Evolutionary conservation across 2,329 filamentous ascomycete species (phyloP).

Genomic region (Drechslera avenae): DNA sequence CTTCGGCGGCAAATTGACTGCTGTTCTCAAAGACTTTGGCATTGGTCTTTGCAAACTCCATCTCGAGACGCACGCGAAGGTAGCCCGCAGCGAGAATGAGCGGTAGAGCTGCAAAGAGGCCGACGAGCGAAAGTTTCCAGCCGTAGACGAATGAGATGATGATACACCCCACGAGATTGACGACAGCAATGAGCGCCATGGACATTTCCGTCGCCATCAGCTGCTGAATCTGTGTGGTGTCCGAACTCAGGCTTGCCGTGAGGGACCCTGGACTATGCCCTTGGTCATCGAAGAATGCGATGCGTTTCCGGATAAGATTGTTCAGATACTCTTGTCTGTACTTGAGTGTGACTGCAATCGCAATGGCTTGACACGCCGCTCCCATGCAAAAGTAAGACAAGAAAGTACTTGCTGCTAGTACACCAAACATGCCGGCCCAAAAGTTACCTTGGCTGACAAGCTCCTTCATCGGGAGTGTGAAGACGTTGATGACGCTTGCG

Average conservation of each 20-base stretch:
- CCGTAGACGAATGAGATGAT: slow-evolving; percentile 72
- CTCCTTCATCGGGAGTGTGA: slow-evolving; percentile 39
- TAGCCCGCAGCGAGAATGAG: slow-evolving; percentile 57
- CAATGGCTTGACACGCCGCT: slow-evolving; percentile 37
- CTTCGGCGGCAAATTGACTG: slow-evolving; percentile 75
- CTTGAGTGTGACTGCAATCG: slow-evolving; percentile 54
- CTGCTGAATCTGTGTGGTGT: slow-evolving; percentile 66
- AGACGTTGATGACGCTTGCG: slow-evolving; percentile 45
- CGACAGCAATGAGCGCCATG: slow-evolving; percentile 64
- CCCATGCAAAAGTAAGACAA: slow-evolving; percentile 60
- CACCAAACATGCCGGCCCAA: slow-evolving; percentile 70
- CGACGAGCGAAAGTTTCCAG: slow-evolving; percentile 76
- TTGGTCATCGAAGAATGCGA: slow-evolving; percentile 65
- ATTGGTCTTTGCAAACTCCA: slow-evolving; percentile 72
- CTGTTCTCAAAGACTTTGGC: slow-evolving; percentile 71
- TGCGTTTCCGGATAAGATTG: slow-evolving; percentile 64
- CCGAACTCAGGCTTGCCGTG: slow-evolving; percentile 60
- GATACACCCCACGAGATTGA: slow-evolving; percentile 68
- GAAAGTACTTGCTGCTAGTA: slow-evolving; percentile 61
- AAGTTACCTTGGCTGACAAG: slow-evolving; percentile 55
- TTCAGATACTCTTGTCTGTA: slow-evolving; percentile 66
- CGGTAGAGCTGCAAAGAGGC: slow-evolving; percentile 63
- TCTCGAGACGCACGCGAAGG: slow-evolving; percentile 61
- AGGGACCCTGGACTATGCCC: slow-evolving; percentile 66
- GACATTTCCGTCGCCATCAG: slow-evolving; percentile 67